Evolutionary conservation across 805 yeast species (phyloP), one percentile per base, ranked within the genome.

Genomic region (Zygosaccharomyces rouxii): DNA sequence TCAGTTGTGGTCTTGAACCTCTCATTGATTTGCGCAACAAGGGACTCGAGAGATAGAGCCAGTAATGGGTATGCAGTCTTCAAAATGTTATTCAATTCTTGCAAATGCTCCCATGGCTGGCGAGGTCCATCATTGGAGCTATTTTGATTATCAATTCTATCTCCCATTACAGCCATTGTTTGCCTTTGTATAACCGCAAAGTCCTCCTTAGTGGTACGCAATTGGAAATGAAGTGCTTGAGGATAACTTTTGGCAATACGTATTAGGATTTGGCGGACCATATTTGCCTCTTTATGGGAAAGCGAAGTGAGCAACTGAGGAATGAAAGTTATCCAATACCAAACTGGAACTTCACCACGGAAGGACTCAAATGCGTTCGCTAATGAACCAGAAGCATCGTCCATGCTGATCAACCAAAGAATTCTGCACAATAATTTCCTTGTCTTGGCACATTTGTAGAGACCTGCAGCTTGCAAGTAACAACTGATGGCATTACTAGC

Each of bases 271-370:
- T 83, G 89, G 52, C 96, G 83, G 2, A 92, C 97, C 66, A 89
- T 75, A 48, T 80, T 78, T 0, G 97, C 98, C 64, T 94, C 98
- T 57, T 82, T 85, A 57, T 89, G 96, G 1, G 97, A 87, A 51
- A 94, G 73, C 0, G 96, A 84, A 0, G 97, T 84, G 56, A 94
- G 73, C 51, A 94, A 73, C 68, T 95, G 99, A 2, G 99, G 99
- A 56, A 94, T 89, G 60, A 86, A 94, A 0, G 98, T 89, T 39
- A 94, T 89, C 98, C 98, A 94, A 67, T 92, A 92, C 99, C 99
- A 94, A 2, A 92, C 96, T 4, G 99, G 99, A 37, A 89, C 89
- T 55, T 95, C 99, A 18, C 98, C 97, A 53, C 90, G 80, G 66
- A 88, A 94, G 43, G 86, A 82, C 48, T 89, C 96, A 67, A 92